Evolutionary conservation across 805 yeast species (phyloP).

Genomic region (Priceomyces haplophilus): DNA sequence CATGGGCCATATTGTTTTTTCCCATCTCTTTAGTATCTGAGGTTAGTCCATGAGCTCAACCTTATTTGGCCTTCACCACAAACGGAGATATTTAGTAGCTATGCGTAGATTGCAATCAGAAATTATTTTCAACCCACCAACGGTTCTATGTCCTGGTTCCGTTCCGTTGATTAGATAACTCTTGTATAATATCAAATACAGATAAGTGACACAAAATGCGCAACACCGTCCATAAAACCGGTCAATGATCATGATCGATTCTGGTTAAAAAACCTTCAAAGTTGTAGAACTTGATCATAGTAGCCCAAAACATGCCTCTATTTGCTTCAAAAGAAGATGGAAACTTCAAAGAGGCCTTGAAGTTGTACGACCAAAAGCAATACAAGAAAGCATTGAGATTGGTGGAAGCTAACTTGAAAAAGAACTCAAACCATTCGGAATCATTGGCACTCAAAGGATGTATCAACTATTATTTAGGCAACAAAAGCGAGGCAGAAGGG

Average conservation of each 20-base stretch:
- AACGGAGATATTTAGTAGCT: too few relatives aligned
- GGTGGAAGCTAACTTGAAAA: constrained; percentile 73
- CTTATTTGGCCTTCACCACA: too few relatives aligned
- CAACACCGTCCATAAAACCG: background rate
- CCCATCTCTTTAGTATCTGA: too few relatives aligned
- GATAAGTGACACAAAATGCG: background rate
- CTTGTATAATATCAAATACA: background rate
- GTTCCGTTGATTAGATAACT: too few relatives aligned
- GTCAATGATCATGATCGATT: background rate
- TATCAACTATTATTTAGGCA: constrained; percentile 53
- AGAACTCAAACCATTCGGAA: constrained; percentile 72
- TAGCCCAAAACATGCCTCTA: constrained; percentile 28
- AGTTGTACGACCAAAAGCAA: constrained; percentile 78
- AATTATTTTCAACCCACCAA: too few relatives aligned
- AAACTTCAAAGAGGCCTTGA: constrained; percentile 76
- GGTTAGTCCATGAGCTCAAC: too few relatives aligned
- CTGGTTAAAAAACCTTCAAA: background rate
- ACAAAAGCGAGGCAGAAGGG: constrained; percentile 59
- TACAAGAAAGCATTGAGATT: constrained; percentile 81
- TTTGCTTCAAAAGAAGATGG: constrained; percentile 62
- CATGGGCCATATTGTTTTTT: too few relatives aligned
- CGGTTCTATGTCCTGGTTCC: too few relatives aligned
- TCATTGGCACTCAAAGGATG: constrained; percentile 84
- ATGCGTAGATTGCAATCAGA: too few relatives aligned
- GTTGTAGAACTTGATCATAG: constrained; percentile 12